Conservation (phyloP, 2,329 filamentous ascomycete species). For the Akanthomyces uredinophilus region DNA sequence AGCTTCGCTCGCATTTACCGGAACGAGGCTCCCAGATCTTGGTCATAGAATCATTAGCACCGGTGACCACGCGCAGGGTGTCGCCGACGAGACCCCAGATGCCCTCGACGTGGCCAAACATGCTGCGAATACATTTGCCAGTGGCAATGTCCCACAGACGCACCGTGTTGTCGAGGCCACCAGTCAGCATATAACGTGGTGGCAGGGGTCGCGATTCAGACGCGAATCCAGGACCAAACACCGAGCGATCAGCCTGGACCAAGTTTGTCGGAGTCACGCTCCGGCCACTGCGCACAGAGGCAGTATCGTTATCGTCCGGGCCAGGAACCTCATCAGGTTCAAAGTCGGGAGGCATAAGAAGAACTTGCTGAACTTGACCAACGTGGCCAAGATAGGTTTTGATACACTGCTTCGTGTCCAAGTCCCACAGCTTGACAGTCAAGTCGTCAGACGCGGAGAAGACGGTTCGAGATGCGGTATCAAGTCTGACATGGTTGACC, state of each 20-base stretch:
- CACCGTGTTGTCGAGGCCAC: constrained; percentile 84
- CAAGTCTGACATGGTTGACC: constrained; percentile 93
- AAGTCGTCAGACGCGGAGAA: constrained; percentile 93
- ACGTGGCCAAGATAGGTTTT: constrained; percentile 80
- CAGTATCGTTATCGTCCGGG: constrained; percentile 48
- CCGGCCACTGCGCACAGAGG: constrained; percentile 44
- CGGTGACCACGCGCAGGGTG: constrained; percentile 79
- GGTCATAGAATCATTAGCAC: constrained; percentile 89
- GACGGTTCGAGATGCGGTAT: constrained; percentile 74
- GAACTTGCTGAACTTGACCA: constrained; percentile 88
- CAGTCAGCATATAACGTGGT: constrained; percentile 87
- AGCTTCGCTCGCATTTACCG: constrained; percentile 86
- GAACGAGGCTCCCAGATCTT: constrained; percentile 91
- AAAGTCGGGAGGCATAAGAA: constrained; percentile 79
- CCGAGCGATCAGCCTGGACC: constrained; percentile 41
- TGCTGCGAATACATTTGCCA: constrained; percentile 79
- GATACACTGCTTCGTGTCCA: constrained; percentile 78
- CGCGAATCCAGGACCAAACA: constrained; percentile 60
- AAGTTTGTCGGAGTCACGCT: constrained; percentile 36
- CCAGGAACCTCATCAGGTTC: constrained; percentile 68
- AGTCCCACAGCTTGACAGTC: constrained; percentile 86
- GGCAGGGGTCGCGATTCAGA: constrained; percentile 64
- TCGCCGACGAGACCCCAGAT: constrained; percentile 92
- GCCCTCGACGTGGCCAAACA: constrained; percentile 95
- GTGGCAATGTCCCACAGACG: constrained; percentile 86